Percentiles rank a stretch among this genome's conserved stretches.
These are phyloP conservation scores for Solanum gracilifrons DNA, from an alignment of 257 asterid genomes.

Conservation along the genomic window DNA sequence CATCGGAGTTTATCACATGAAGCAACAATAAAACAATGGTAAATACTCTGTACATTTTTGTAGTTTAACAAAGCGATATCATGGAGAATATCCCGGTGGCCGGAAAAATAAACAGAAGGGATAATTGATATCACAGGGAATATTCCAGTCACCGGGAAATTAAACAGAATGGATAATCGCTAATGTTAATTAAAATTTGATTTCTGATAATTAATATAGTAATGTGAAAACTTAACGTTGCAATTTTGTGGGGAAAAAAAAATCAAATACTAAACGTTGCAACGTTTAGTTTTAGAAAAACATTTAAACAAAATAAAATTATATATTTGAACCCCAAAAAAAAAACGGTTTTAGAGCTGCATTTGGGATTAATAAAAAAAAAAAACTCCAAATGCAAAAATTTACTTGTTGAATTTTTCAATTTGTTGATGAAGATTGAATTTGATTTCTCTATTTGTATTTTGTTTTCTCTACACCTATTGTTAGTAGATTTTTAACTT, in stretches of 20 bases:
- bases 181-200: not conserved
- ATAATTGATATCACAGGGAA: not conserved
- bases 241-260: not conserved
- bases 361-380: not conserved
- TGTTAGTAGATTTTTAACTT: no score
- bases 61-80: not conserved
- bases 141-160: conserved; percentile 10
- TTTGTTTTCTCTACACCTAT: not conserved
- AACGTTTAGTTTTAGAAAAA: not conserved
- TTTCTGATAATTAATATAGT: conserved; percentile 3
- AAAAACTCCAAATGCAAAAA: not conserved
- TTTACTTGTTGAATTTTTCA: not conserved
- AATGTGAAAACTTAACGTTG: conserved; percentile 28
- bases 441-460: not conserved
- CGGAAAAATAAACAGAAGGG: not conserved
- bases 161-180: not conserved
- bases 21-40: conserved; percentile 14
- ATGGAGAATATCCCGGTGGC: conserved; percentile 12
- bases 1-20: conserved; percentile 20
- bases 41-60: conserved; percentile 20
- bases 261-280: conserved; percentile 28
- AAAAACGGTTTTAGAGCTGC: not conserved
- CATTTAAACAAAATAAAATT: not conserved
- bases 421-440: not conserved
- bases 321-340: not conserved